These are phyloP conservation scores for Cinchona pubescens DNA, from an alignment of 257 asterid genomes.

Conservation along the genomic window DNA sequence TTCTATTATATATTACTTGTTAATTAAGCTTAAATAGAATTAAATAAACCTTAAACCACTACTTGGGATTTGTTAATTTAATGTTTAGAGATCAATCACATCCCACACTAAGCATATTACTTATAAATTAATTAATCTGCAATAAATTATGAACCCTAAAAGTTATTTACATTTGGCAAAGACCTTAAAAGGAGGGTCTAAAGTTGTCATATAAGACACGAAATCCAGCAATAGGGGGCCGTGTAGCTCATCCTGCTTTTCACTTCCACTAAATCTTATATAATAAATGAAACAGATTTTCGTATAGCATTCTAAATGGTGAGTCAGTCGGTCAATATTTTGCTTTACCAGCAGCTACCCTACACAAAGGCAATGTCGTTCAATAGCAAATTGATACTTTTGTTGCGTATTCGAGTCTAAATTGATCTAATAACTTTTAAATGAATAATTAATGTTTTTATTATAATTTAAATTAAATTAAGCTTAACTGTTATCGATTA, in stretches of 20 bases:
- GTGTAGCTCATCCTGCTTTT: slow-evolving; percentile 24
- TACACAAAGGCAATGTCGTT: background rate
- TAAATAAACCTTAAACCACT: background rate
- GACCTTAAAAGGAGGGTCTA: slow-evolving; percentile 69
- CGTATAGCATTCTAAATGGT: slow-evolving; percentile 3
- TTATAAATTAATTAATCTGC: background rate
- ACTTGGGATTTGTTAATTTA: background rate
- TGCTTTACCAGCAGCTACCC: slow-evolving; percentile 8
- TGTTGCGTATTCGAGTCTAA: no score
- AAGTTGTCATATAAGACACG: slow-evolving; percentile 68
- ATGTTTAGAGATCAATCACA: background rate
- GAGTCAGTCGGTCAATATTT: background rate
- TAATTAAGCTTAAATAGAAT: background rate
- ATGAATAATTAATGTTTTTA: no score
- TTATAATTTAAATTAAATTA: no score
- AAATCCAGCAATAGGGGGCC: slow-evolving; percentile 42
- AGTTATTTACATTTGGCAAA: slow-evolving; percentile 47
- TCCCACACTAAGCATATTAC: background rate
- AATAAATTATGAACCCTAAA: slow-evolving; percentile 24
- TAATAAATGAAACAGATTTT: slow-evolving; percentile 14
- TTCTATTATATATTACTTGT: no score
- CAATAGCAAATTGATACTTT: background rate
- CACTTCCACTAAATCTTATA: slow-evolving; percentile 21
- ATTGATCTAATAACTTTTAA: no score
- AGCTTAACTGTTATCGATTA: no score